phyloP scores from a whole-genome alignment of 116 monocot species.

The Dioscorea cayenensis region DNA sequence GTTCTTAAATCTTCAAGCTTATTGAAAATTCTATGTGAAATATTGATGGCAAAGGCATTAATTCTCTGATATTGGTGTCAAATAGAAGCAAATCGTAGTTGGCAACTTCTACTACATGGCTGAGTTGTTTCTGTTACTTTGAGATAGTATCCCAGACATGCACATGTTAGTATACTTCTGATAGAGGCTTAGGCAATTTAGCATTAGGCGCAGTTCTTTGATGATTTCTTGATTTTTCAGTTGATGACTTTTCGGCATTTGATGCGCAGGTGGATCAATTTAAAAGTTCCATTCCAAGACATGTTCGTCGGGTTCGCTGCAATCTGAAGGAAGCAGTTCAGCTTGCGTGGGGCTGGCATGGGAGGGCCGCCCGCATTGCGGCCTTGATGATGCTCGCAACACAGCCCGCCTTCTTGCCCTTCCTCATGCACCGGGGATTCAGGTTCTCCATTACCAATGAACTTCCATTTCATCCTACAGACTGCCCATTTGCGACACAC shows the following conservation, averaged over 20 bases:
- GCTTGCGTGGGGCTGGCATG: slow-evolving; percentile 63
- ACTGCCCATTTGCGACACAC: background rate
- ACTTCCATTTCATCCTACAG: slow-evolving; percentile 23
- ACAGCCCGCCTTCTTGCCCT: slow-evolving; percentile 74
- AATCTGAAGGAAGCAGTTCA: slow-evolving; percentile 87
- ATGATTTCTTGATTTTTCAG: too few species aligned
- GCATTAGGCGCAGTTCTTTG: too few species aligned
- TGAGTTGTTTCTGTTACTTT: too few species aligned
- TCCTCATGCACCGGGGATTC: slow-evolving; percentile 66
- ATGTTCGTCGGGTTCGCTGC: slow-evolving; percentile 66
- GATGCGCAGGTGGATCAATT: slow-evolving; percentile 87
- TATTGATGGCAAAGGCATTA: too few species aligned
- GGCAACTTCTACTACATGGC: too few species aligned
- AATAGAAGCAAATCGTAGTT: too few species aligned
- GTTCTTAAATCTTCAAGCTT: too few species aligned
- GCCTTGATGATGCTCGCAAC: slow-evolving; percentile 96
- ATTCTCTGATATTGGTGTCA: too few species aligned
- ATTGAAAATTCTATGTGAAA: too few species aligned
- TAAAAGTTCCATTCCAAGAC: slow-evolving; percentile 83
- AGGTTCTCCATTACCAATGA: slow-evolving; percentile 78
- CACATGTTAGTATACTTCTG: too few species aligned
- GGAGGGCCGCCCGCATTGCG: slow-evolving; percentile 94
- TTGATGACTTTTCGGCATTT: background rate
- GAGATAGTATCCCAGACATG: too few species aligned
- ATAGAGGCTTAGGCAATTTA: too few species aligned